phyloP scores from a whole-genome alignment of 2,329 filamentous ascomycete species.

The Fusarium sp. region DNA sequence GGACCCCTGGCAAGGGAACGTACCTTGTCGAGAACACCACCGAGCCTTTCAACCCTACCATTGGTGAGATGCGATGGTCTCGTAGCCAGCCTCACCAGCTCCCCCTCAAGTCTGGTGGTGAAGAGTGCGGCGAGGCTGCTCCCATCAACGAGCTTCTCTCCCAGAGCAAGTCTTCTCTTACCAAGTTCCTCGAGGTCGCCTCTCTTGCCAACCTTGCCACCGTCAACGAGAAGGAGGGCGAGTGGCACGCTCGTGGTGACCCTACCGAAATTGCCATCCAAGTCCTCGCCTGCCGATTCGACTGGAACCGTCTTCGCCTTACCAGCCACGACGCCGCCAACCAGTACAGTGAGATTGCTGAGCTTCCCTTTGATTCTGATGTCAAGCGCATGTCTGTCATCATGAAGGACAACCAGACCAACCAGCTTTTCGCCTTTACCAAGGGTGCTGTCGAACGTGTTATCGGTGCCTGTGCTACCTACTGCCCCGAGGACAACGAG shows the following conservation, averaged over 20 bases:
- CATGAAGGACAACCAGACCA: conserved; percentile 56
- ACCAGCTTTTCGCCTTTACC: conserved; percentile 54
- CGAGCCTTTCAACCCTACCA: conserved; percentile 65
- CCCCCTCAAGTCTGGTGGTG: conserved; percentile 47
- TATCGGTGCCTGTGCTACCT: conserved; percentile 65
- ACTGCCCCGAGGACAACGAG: conserved; percentile 53
- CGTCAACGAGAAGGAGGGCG: conserved; percentile 54
- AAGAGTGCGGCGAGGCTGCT: conserved; percentile 39
- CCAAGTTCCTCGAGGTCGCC: conserved; percentile 66
- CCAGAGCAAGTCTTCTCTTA: conserved; percentile 54
- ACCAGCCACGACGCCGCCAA: conserved; percentile 55
- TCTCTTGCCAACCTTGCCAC: conserved; percentile 65
- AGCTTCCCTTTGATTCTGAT: conserved; percentile 76
- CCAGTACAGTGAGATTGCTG: conserved; percentile 66
- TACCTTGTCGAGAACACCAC: conserved; percentile 65
- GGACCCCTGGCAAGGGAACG: conserved; percentile 66
- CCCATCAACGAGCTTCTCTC: conserved; percentile 50
- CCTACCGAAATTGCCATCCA: conserved; percentile 78
- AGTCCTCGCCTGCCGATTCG: conserved; percentile 73
- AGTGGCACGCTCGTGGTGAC: conserved; percentile 70
- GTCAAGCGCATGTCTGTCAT: conserved; percentile 80
- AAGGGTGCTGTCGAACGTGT: conserved; percentile 75
- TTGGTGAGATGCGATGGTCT: conserved; percentile 57
- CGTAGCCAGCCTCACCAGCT: conserved; percentile 52
- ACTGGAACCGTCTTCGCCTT: conserved; percentile 64